Percentiles rank a stretch among this genome's conserved stretches.
phyloP scores from a whole-genome alignment of 225 moss, liverwort and hornwort genomes.

The Marchantia polymorpha region DNA sequence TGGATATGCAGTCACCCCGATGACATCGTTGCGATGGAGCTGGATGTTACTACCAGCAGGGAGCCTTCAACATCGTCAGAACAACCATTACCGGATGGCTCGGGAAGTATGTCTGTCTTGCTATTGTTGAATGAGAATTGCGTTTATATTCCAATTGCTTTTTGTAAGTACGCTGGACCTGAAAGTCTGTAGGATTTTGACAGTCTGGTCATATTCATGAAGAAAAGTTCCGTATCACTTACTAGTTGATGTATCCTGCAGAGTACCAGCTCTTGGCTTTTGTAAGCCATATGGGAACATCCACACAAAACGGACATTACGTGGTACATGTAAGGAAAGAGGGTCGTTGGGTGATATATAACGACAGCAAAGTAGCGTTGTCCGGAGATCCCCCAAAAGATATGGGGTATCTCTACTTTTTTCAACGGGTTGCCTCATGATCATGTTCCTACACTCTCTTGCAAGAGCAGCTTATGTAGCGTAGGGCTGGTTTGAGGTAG shows the following conservation, averaged over 20 bases:
- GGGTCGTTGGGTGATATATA: conserved; percentile 90
- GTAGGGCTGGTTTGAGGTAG: conserved; percentile 5
- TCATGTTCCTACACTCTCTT: conserved; percentile 8
- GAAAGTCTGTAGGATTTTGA: background rate
- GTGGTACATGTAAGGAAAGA: conserved; percentile 83
- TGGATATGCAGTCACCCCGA: conserved; percentile 88
- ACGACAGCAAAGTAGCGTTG: conserved; percentile 91
- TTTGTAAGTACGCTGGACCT: too few species aligned
- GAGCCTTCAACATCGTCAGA: conserved; percentile 40
- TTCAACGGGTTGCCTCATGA: conserved; percentile 65
- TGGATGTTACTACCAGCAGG: conserved; percentile 60
- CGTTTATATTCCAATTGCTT: too few species aligned
- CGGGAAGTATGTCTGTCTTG: conserved; percentile 59
- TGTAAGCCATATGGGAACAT: conserved; percentile 98
- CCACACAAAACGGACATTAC: conserved; percentile 96
- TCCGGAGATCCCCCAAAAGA: conserved; percentile 99
- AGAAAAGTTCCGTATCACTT: background rate
- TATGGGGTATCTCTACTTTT: conserved; percentile 99
- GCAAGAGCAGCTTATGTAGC: background rate
- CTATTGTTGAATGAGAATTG: background rate
- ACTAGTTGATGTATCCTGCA: conserved; percentile 31
- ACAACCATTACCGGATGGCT: conserved; percentile 62
- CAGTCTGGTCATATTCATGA: background rate
- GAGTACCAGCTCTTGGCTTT: conserved; percentile 93
- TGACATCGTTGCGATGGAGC: conserved; percentile 77